These are phyloP conservation scores for Tetrapisispora pingtungensis DNA, from an alignment of 805 yeast genomes.

Conservation along the genomic window DNA sequence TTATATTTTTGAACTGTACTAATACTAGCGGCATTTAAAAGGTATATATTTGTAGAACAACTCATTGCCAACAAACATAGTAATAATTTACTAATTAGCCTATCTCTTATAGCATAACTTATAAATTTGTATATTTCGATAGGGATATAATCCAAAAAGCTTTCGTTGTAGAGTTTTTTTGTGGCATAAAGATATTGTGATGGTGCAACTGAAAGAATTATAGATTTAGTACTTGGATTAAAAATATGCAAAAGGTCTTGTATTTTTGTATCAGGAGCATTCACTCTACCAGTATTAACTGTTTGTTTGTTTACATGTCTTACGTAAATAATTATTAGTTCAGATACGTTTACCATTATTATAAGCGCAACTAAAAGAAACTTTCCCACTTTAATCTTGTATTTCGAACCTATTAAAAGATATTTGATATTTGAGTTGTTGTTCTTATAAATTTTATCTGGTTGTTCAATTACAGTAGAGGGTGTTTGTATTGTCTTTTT, in stretches of 20 bases:
- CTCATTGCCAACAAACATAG: constrained; percentile 65
- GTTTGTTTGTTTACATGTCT: neutral
- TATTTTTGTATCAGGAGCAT: neutral
- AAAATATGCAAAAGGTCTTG: neutral
- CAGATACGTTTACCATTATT: constrained; percentile 53
- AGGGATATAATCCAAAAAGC: neutral
- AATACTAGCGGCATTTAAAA: constrained; percentile 69
- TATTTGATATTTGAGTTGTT: constrained; percentile 45
- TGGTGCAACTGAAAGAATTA: constrained; percentile 49
- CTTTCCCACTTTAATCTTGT: constrained; percentile 45
- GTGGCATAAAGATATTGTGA: constrained; percentile 30
- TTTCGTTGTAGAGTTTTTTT: constrained; percentile 30
- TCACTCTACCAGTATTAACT: neutral
- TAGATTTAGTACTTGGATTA: constrained; percentile 32
- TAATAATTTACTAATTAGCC: constrained; percentile 65
- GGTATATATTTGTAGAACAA: constrained; percentile 69
- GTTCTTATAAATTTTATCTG: constrained; percentile 65
- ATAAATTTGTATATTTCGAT: constrained; percentile 30
- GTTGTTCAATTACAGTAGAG: no score
- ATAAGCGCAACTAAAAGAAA: constrained; percentile 50
- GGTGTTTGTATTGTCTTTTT: constrained; percentile 65
- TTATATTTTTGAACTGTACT: no score
- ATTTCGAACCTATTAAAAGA: constrained; percentile 27
- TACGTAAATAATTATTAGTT: constrained; percentile 26
- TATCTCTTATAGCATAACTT: constrained; percentile 66